These are phyloP conservation scores for Abelmoschus esculentus DNA, from an alignment of 345 rosid genomes.

Conservation along the genomic window DNA sequence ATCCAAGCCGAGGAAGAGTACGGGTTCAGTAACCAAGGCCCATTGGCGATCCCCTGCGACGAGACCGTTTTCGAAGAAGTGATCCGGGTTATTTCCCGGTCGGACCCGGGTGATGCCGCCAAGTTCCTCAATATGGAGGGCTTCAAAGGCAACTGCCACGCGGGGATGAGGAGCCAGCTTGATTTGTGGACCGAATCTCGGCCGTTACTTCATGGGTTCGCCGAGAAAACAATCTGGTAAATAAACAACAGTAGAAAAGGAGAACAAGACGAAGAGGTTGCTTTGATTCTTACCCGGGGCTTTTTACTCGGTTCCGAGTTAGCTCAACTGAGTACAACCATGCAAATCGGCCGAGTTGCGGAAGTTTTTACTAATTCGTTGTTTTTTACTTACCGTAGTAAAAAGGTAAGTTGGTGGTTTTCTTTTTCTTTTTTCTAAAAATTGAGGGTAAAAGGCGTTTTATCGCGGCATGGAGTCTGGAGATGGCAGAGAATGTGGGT, in stretches of 20 bases:
- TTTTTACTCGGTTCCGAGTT: not conserved
- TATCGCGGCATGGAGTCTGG: not conserved
- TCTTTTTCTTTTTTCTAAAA: not conserved
- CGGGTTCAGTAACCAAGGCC: conserved; percentile 2
- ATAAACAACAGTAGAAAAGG: not conserved
- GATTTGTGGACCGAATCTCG: conserved; percentile 2
- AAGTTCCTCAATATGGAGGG: not conserved
- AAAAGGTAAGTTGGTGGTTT: not conserved
- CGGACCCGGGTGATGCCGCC: not conserved
- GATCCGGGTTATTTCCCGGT: not conserved
- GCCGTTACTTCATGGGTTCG: not conserved
- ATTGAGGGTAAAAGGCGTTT: not conserved
- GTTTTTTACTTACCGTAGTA: not conserved
- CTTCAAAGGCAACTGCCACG: not conserved
- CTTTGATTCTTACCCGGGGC: not conserved
- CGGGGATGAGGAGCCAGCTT: not conserved
- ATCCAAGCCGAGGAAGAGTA: not conserved
- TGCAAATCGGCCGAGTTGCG: not conserved
- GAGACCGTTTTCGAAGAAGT: not conserved
- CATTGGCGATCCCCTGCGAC: conserved; percentile 5
- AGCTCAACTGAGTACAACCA: not conserved
- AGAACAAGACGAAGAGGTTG: not conserved
- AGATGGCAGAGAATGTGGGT: not conserved
- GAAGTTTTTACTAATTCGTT: not conserved
- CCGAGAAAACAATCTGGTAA: not conserved